phyloP scores from a whole-genome alignment of 805 yeast species.

The Starmerella stellata region DNA sequence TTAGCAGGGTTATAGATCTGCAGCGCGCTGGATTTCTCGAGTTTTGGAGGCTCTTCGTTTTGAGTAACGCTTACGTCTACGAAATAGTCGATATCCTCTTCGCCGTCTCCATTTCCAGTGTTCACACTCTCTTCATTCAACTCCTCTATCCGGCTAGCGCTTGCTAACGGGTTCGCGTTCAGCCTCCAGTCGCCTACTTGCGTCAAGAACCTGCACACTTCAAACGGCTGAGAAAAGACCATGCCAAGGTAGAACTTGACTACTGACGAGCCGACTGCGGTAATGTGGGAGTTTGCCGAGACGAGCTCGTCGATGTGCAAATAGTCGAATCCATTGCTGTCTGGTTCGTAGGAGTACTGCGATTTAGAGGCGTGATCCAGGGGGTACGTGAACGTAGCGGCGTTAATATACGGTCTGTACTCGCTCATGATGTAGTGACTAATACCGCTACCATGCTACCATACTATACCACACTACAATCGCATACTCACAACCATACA shows the following conservation, averaged over 20 bases:
- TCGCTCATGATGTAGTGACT: not conserved
- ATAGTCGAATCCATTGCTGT: slow-evolving; percentile 14
- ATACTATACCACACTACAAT: too few relatives aligned
- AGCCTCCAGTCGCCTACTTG: slow-evolving; percentile 45
- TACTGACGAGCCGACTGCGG: slow-evolving; percentile 42
- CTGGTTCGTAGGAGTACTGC: not conserved
- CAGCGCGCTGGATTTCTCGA: not conserved
- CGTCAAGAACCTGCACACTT: slow-evolving; percentile 54
- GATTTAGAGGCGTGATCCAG: slow-evolving; percentile 20
- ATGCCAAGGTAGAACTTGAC: slow-evolving; percentile 51
- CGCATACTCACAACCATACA: too few relatives aligned
- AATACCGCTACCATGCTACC: too few relatives aligned
- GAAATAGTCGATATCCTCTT: slow-evolving; percentile 28
- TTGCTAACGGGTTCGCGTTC: not conserved
- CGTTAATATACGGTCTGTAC: slow-evolving; percentile 41
- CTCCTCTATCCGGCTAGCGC: not conserved
- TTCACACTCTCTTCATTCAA: slow-evolving; percentile 8
- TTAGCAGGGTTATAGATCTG: not conserved
- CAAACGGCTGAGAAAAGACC: slow-evolving; percentile 71
- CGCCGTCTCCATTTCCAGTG: slow-evolving; percentile 13
- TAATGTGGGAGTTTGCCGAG: slow-evolving; percentile 33
- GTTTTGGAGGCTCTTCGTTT: not conserved
- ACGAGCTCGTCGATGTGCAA: slow-evolving; percentile 17
- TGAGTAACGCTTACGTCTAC: slow-evolving; percentile 15
- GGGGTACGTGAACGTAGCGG: slow-evolving; percentile 39